Conservation (phyloP, 495 filamentous ascomycete species). For the Neurospora tetrasperma region DNA sequence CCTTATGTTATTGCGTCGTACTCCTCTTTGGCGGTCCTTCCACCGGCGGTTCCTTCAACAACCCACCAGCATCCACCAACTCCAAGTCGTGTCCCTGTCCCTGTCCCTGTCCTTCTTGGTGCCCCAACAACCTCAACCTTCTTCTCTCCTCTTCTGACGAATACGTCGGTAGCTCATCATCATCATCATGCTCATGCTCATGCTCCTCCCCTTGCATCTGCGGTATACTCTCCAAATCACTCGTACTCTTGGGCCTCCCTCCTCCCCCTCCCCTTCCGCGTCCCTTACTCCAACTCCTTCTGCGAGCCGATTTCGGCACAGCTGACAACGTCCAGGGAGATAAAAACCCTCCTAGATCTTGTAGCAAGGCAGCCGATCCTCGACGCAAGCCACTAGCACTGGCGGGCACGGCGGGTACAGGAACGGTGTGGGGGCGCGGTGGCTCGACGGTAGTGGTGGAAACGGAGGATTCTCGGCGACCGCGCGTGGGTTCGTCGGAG, state of each 20-base stretch:
- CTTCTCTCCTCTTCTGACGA: neutral
- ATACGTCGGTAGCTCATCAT: slow-evolving; percentile 7
- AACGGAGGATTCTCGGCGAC: too few species aligned
- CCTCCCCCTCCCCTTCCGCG: too few species aligned
- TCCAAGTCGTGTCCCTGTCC: slow-evolving; percentile 22
- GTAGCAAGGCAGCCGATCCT: slow-evolving; percentile 44
- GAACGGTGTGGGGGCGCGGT: slow-evolving; percentile 18
- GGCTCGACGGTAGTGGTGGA: slow-evolving; percentile 16
- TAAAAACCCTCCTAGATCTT: slow-evolving; percentile 48
- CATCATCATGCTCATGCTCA: neutral
- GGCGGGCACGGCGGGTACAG: slow-evolving; percentile 25
- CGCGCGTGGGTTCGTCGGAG: slow-evolving; percentile 20
- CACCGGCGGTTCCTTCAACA: slow-evolving; percentile 20
- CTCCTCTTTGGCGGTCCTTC: neutral
- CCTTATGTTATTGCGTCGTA: neutral
- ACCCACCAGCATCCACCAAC: slow-evolving; percentile 46
- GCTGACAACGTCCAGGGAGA: slow-evolving; percentile 2
- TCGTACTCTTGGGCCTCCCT: neutral
- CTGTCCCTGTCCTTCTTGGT: neutral
- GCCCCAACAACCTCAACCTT: neutral
- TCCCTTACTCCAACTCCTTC: slow-evolving; percentile 4
- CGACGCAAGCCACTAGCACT: slow-evolving; percentile 25
- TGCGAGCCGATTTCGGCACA: slow-evolving; percentile 6
- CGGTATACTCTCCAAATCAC: slow-evolving; percentile 20
- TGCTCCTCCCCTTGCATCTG: slow-evolving; percentile 17